Evolutionary conservation across 106 monocot genomes (phyloP).

Genomic region (Dioscorea zingiberensis): DNA sequence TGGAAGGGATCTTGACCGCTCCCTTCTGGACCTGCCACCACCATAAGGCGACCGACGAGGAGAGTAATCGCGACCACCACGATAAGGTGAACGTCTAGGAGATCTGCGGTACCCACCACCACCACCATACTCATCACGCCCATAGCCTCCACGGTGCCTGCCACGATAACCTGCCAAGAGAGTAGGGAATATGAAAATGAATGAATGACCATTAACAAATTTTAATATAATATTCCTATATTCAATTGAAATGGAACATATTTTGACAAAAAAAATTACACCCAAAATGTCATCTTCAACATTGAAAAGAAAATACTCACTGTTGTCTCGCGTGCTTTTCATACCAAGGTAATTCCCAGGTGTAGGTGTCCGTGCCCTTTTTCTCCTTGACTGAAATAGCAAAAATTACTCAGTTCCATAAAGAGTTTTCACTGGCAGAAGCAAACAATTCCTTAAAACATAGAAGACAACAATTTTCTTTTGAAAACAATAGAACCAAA

Average conservation of each 20-base stretch:
- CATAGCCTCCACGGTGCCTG: conserved; percentile 51
- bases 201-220: too few relatives aligned
- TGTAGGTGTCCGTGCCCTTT: conserved; percentile 73
- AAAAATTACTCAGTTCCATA: neutral
- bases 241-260: too few relatives aligned
- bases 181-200: neutral
- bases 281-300: neutral
- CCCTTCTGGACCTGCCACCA: conserved; percentile 53
- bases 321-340: conserved; percentile 48
- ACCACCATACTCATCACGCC: conserved; percentile 41
- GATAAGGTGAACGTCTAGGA: conserved; percentile 50
- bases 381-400: conserved; percentile 63
- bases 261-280: too few relatives aligned
- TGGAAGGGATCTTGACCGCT: conserved; percentile 43
- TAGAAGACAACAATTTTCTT: neutral
- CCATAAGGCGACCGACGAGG: conserved; percentile 49
- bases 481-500: neutral
- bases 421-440: neutral
- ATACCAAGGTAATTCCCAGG: conserved; percentile 91
- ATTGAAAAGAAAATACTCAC: conserved; percentile 14
- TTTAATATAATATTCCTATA: too few relatives aligned
- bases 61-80: conserved; percentile 48
- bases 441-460: neutral
- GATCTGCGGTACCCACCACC: conserved; percentile 46
- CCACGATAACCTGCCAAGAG: conserved; percentile 22